Percentiles rank a stretch among this genome's conserved stretches.
phyloP scores from a whole-genome alignment of 2,329 filamentous ascomycete genomes.

The Pyrenophora seminiperda region DNA sequence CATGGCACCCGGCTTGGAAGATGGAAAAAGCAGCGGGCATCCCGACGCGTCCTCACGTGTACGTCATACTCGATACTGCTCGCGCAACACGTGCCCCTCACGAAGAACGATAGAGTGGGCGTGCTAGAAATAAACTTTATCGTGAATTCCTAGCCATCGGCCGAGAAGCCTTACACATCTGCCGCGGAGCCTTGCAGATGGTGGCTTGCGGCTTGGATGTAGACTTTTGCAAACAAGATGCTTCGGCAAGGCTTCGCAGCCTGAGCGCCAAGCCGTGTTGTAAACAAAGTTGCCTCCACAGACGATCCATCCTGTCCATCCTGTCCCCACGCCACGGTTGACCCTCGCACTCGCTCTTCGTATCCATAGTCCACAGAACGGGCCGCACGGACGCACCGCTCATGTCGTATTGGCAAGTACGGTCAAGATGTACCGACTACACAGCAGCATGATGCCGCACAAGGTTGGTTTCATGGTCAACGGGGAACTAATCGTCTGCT shows the following conservation, averaged over 20 bases:
- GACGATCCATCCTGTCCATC: conserved; percentile 3
- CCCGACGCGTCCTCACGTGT: conserved; percentile 18
- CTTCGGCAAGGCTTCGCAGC: neutral
- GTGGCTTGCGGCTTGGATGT: too few relatives aligned
- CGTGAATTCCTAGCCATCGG: neutral
- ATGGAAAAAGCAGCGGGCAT: neutral
- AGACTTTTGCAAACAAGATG: neutral
- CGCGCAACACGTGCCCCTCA: neutral
- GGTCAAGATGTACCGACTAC: neutral
- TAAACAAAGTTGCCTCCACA: neutral
- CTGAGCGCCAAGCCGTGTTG: neutral
- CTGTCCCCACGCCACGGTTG: conserved; percentile 8
- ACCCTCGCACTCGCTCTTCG: conserved; percentile 9
- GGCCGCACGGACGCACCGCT: conserved; percentile 15
- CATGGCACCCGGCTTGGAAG: neutral
- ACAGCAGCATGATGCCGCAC: conserved; percentile 8
- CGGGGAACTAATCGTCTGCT: neutral
- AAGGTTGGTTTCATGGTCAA: conserved; percentile 13
- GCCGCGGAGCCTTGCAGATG: too few relatives aligned
- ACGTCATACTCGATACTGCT: neutral
- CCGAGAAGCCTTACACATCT: too few relatives aligned
- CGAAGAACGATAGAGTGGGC: too few relatives aligned
- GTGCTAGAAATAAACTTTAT: neutral
- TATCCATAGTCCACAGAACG: conserved; percentile 5
- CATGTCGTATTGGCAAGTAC: conserved; percentile 15